A percentile compares a stretch with the other conserved stretches of the same genome.
Conservation (phyloP, 345 rosid species). For the rapeseed (Brassica napus) region Da-Ae NC_063445.1:7472001-7472500, state of each 20-base stretch:
- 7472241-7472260: conserved; percentile 62
- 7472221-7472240: conserved; percentile 65
- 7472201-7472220: conserved; percentile 61
- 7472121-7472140: conserved; percentile 17
- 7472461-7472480: conserved; percentile 8
- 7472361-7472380: background rate
- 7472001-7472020: conserved; percentile 71
- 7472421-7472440: conserved; percentile 62
- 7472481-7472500: conserved; percentile 7
- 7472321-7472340: conserved; percentile 5
- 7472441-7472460: conserved; percentile 52
- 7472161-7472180: background rate
- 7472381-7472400: conserved; percentile 65
- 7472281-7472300: conserved; percentile 53
- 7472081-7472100: conserved; percentile 29
- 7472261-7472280: conserved; percentile 64
- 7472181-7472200: conserved; percentile 18
- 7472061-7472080: conserved; percentile 67
- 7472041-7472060: conserved; percentile 72
- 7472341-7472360: background rate
- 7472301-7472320: conserved; percentile 37
- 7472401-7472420: conserved; percentile 68
- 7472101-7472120: conserved; percentile 23
- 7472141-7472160: background rate
- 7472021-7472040: conserved; percentile 43